These are phyloP conservation scores for Kurtzmaniella cleridarum DNA, from an alignment of 805 yeast species.

Conservation along the genomic window DNA sequence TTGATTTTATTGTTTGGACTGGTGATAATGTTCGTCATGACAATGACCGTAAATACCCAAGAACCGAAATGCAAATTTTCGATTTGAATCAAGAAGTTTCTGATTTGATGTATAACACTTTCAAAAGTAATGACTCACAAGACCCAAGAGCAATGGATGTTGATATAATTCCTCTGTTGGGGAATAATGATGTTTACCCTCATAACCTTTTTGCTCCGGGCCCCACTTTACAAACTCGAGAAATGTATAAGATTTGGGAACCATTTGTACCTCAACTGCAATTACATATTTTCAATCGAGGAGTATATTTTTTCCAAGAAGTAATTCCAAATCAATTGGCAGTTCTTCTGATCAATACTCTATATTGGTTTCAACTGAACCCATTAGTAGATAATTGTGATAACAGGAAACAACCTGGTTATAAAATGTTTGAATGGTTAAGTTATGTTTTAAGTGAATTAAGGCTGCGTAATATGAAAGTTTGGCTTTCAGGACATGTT, in stretches of 20 bases:
- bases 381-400: slow-evolving; percentile 83
- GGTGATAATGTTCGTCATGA: slow-evolving; percentile 88
- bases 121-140: slow-evolving; percentile 39
- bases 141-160: slow-evolving; percentile 43
- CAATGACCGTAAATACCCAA: slow-evolving; percentile 66
- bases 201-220: slow-evolving; percentile 83
- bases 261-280: slow-evolving; percentile 72
- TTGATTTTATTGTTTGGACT: slow-evolving; percentile 86
- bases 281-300: slow-evolving; percentile 65
- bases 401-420: slow-evolving; percentile 70
- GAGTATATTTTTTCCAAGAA: slow-evolving; percentile 70
- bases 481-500: slow-evolving; percentile 85
- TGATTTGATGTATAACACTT: slow-evolving; percentile 44
- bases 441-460: slow-evolving; percentile 70
- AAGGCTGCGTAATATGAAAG: slow-evolving; percentile 70
- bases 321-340: slow-evolving; percentile 79
- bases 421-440: slow-evolving; percentile 69
- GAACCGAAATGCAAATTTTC: slow-evolving; percentile 68
- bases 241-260: slow-evolving; percentile 69
- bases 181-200: slow-evolving; percentile 87
- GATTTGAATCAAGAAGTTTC: slow-evolving; percentile 61
- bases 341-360: slow-evolving; percentile 70
- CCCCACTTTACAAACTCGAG: slow-evolving; percentile 83
- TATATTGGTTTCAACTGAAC: slow-evolving; percentile 68
- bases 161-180: slow-evolving; percentile 63